These are phyloP conservation scores for Neonectria hederae DNA, from an alignment of 2,329 filamentous ascomycete species.

Conservation along the genomic window DNA sequence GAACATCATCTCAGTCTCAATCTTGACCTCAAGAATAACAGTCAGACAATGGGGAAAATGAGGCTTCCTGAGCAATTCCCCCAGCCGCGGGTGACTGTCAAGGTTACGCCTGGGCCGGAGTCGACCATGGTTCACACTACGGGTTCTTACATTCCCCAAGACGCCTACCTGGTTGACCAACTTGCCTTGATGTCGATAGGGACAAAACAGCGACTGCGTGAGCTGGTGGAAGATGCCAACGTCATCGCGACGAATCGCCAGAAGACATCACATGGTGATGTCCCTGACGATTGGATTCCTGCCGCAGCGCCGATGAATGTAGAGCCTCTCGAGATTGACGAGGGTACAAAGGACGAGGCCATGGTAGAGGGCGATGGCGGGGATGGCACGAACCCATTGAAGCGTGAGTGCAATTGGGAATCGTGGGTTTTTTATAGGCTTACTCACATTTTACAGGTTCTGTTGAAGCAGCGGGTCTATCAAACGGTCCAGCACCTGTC, in stretches of 20 bases:
- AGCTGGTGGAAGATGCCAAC: conserved; percentile 80
- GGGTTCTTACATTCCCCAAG: conserved; percentile 77
- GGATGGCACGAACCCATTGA: conserved; percentile 64
- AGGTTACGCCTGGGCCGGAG: conserved; percentile 67
- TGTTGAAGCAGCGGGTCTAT: conserved; percentile 47
- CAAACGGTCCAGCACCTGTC: conserved; percentile 55
- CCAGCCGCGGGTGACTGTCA: conserved; percentile 62
- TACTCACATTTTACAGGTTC: conserved; percentile 49
- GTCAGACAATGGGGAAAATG: conserved; percentile 58
- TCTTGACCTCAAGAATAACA: conserved; percentile 61
- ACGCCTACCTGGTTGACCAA: conserved; percentile 82
- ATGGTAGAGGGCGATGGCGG: conserved; percentile 60
- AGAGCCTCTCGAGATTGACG: conserved; percentile 47
- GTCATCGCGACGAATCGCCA: conserved; percentile 76
- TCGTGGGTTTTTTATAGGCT: conserved; percentile 1
- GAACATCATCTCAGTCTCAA: conserved; percentile 68
- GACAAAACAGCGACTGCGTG: conserved; percentile 80
- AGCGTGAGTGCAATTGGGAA: conserved; percentile 60
- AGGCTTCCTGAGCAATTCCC: conserved; percentile 60
- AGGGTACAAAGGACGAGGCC: conserved; percentile 36
- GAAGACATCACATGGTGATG: conserved; percentile 79
- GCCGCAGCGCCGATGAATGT: conserved; percentile 67
- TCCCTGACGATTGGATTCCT: conserved; percentile 80
- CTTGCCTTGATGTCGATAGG: conserved; percentile 84
- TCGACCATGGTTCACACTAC: conserved; percentile 69